Percentiles rank a stretch among this genome's conserved stretches.
Evolutionary conservation across 1,284 basidiomycete genomes (phyloP).

Genomic region (Sutorius eximius): DNA sequence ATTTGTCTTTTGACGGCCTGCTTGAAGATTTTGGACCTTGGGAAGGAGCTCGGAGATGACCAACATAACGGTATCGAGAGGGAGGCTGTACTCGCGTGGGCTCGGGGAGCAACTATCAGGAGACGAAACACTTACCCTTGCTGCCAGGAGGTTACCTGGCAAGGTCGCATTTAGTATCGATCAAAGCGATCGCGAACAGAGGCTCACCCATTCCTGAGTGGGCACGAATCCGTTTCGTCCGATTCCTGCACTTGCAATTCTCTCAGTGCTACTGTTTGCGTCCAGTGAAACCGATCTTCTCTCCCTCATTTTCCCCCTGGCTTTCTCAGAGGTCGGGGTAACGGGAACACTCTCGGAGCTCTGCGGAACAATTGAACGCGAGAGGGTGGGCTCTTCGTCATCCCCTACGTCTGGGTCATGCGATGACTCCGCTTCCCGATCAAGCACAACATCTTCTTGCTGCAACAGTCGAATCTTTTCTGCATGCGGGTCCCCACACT

Average conservation of each 20-base stretch:
- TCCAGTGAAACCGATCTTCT: conserved; percentile 63
- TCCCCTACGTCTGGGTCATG: conserved; percentile 21
- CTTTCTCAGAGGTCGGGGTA: conserved; percentile 73
- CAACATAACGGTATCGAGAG: conserved; percentile 82
- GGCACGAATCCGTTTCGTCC: conserved; percentile 89
- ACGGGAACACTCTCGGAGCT: conserved; percentile 37
- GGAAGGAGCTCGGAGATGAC: conserved; percentile 84
- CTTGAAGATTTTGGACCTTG: conserved; percentile 81
- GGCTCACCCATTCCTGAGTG: conserved; percentile 88
- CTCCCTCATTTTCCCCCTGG: conserved; percentile 82
- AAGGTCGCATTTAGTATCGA: neutral
- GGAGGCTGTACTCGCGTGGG: conserved; percentile 51
- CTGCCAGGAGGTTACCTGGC: conserved; percentile 80
- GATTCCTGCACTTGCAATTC: conserved; percentile 62
- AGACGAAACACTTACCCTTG: conserved; percentile 59
- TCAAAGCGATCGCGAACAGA: conserved; percentile 9
- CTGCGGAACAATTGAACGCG: conserved; percentile 43
- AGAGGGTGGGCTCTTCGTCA: conserved; percentile 29
- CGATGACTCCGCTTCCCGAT: conserved; percentile 27
- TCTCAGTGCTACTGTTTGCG: conserved; percentile 57
- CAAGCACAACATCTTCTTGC: conserved; percentile 37
- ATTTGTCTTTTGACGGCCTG: conserved; percentile 59
- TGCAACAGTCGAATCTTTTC: conserved; percentile 66
- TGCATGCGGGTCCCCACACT: conserved; percentile 39
- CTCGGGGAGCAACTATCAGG: conserved; percentile 2